Evolutionary conservation across 1,284 basidiomycete species (phyloP), one percentile per base, ranked within the genome.

Genomic region (Xerocomus minutiporus): DNA sequence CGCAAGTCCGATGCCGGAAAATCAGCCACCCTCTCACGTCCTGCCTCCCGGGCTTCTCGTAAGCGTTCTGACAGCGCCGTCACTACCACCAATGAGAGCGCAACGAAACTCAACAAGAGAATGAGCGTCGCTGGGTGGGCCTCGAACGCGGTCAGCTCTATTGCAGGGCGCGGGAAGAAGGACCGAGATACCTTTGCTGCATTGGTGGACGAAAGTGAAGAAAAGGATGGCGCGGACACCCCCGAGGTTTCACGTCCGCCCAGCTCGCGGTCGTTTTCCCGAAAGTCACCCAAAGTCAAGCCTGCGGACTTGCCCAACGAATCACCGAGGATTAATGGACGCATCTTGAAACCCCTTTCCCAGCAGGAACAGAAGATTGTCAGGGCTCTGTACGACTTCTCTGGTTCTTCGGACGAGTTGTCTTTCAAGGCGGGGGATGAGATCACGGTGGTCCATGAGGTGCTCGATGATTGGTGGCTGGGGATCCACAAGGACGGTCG

Each of bases 391-490:
- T 82, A 86, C 63, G 86, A 89, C 64, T 93, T 90, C 66, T 70
- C 74, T 0, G 87, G 82, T 0, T 80, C 80, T 7, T 74, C 80
- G 4, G 91, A 93, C 60, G 91, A 93, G 67, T 73, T 94, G 41
- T 78, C 78, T 32, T 86, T 93, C 71, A 77, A 72, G 52, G 72
- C 75, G 7, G 91, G 90, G 0, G 84, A 87, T 46, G 81, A 89
- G 58, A 86, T 94, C 52, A 67, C 77, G 17, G 84, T 93, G 17
- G 63, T 88, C 25, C 82, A 82, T 36, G 88, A 92, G 66, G 86
- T 91, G 0, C 73, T 89, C 34, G 86, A 88, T 53, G 89, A 83
- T 51, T 94, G 91, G 91, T 91, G 87, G 84, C 81, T 91, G 72
- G 91, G 91, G 12, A 83, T 89, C 66, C 64, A 84, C 28, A 71